Conservation (phyloP, 2,329 filamentous ascomycete genomes). For the Cercospora beticola region DNA sequence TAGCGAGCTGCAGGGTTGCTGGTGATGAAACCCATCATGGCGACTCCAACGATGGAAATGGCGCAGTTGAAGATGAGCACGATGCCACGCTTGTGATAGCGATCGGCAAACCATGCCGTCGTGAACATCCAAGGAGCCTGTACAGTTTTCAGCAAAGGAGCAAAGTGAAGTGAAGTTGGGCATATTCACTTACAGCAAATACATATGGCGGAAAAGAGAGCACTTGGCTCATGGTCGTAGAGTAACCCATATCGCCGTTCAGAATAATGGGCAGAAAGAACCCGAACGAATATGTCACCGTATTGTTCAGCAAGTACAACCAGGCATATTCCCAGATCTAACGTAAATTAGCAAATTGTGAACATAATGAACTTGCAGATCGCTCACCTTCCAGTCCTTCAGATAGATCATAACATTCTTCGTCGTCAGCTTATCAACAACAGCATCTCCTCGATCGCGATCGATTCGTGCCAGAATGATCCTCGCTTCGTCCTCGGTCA, state of each 20-base stretch:
- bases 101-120: slow-evolving; percentile 26
- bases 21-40: slow-evolving; percentile 20
- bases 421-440: slow-evolving; percentile 29
- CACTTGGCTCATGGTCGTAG: slow-evolving; percentile 36
- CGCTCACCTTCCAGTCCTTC: slow-evolving; percentile 38
- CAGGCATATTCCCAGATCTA: slow-evolving; percentile 40
- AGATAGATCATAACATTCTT: slow-evolving; percentile 33
- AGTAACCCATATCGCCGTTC: slow-evolving; percentile 40
- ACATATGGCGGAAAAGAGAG: slow-evolving; percentile 39
- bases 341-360: not conserved
- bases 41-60: slow-evolving; percentile 19
- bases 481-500: slow-evolving; percentile 22
- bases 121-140: slow-evolving; percentile 34
- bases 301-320: slow-evolving; percentile 31
- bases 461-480: slow-evolving; percentile 41
- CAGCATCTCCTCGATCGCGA: slow-evolving; percentile 39
- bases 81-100: slow-evolving; percentile 26
- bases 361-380: slow-evolving; percentile 2
- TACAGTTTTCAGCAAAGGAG: not conserved
- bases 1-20: slow-evolving; percentile 45
- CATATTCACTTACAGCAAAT: slow-evolving; percentile 22
- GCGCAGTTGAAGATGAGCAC: slow-evolving; percentile 24
- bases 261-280: slow-evolving; percentile 45
- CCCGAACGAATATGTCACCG: slow-evolving; percentile 38
- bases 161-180: not conserved